Evolutionary conservation across 202 grass and related monocot species (phyloP).

Genomic region (Schoenoplectus tabernaemontani): DNA sequence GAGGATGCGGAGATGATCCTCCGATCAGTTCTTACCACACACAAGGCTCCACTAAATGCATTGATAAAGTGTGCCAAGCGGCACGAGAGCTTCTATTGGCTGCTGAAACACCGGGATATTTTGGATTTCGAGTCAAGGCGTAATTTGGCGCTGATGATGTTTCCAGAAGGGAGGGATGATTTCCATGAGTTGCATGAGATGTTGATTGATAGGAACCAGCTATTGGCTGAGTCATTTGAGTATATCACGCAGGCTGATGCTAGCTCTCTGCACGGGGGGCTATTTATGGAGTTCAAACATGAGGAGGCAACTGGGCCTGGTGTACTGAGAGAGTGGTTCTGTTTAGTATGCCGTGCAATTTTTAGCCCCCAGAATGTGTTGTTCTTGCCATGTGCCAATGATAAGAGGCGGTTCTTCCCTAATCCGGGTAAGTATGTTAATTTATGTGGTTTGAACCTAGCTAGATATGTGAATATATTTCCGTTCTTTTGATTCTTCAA

Average conservation of each 20-base stretch:
- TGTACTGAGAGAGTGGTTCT: conserved; percentile 95
- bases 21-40: conserved; percentile 43
- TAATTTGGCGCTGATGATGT: conserved; percentile 90
- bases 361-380: conserved; percentile 84
- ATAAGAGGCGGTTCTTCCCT: conserved; percentile 78
- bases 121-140: conserved; percentile 69
- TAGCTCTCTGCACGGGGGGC: conserved; percentile 51
- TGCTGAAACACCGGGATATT: conserved; percentile 72
- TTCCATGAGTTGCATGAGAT: conserved; percentile 88
- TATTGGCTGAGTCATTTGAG: conserved; percentile 78
- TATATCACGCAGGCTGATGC: conserved; percentile 59
- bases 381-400: conserved; percentile 71
- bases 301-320: conserved; percentile 97
- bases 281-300: conserved; percentile 99
- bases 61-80: conserved; percentile 59
- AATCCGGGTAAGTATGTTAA: conserved; percentile 65
- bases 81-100: conserved; percentile 63
- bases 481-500: not conserved
- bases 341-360: conserved; percentile 70
- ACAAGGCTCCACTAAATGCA: conserved; percentile 45
- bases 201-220: conserved; percentile 72
- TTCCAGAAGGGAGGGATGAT: conserved; percentile 78
- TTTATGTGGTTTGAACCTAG: not conserved
- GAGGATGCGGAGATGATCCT: conserved; percentile 62
- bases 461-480: not conserved